Percentiles rank a stretch among this genome's conserved stretches.
phyloP scores from a whole-genome alignment of 495 filamentous ascomycete species.

The Paragyromitra xinjiangensis region DNA sequence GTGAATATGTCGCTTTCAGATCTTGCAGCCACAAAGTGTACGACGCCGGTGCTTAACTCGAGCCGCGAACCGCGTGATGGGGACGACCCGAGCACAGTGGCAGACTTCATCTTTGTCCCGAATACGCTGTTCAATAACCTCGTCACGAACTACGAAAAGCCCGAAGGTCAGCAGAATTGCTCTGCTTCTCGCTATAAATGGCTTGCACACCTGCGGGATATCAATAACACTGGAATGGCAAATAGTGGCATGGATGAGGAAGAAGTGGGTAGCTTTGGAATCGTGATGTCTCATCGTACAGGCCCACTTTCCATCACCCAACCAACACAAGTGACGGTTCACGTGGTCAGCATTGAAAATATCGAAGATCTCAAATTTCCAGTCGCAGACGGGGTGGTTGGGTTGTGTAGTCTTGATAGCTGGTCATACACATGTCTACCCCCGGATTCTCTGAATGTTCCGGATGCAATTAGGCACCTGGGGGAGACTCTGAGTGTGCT shows the following conservation, averaged over 20 bases:
- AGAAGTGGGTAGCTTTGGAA: slow-evolving; percentile 56
- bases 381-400: slow-evolving; percentile 45
- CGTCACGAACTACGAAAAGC: background rate
- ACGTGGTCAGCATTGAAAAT: slow-evolving; percentile 60
- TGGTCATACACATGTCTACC: slow-evolving; percentile 63
- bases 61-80: background rate
- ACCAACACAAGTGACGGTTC: slow-evolving; percentile 49
- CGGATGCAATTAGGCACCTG: slow-evolving; percentile 48
- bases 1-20: background rate
- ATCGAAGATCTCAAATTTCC: slow-evolving; percentile 36
- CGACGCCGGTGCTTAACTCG: background rate
- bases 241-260: slow-evolving; percentile 49
- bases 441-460: slow-evolving; percentile 53
- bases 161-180: background rate
- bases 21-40: background rate
- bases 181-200: slow-evolving; percentile 55
- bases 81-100: background rate
- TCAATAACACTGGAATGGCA: slow-evolving; percentile 59
- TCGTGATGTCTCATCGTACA: slow-evolving; percentile 58
- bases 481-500: slow-evolving; percentile 15
- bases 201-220: slow-evolving; percentile 61
- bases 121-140: background rate
- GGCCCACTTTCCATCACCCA: slow-evolving; percentile 54
- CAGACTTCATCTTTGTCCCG: background rate
- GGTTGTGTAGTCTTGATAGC: slow-evolving; percentile 60